Evolutionary conservation across 495 filamentous ascomycete species (phyloP), one percentile per base, ranked within the genome.

Genomic region (Neurospora sp.): DNA sequence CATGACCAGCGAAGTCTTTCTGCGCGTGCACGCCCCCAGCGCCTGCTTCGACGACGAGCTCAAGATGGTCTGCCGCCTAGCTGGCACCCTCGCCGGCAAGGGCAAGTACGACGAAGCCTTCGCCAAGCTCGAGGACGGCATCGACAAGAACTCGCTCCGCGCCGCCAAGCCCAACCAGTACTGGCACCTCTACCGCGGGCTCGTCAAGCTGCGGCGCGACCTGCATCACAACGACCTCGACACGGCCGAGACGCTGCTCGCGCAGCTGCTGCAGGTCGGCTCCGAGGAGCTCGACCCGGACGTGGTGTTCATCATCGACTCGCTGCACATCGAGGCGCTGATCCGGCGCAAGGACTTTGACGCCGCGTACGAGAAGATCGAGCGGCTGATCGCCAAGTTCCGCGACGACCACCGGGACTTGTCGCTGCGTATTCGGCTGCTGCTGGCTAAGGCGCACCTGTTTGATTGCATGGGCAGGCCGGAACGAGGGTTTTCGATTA

Each of bases 401-500:
- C 87, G 91, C 74, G 87, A 91, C 20, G 88, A 91, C 72, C 88
- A 89, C 75, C 87, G 89, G 61, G 96, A 99, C 78, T 84, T 96
- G 11, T 85, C 91, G 44, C 85, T 91, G 16, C 91, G 92, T 73
- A 85, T 97, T 69, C 89, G 89, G 66, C 84, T 97, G 2, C 89
- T 98, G 38, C 88, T 90, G 31, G 78, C 89, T 68, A 98, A 98
- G 79, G 92, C 91, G 1, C 85, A 87, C 12, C 86, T 97, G 12
- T 90, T 94, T 74, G 87, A 89, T 69, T 86, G 86, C 77, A 86
- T 87, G 71, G 92, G 91, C 20, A 89, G 91, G 6, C 89, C 94
- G 0, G 89, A 94, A 72, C 91, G 90, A 74, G 96, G 92, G 1
- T 96, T 98, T 78, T 93, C 91, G 5, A 84, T 97, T 20, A 91